Evolutionary conservation across 2,329 filamentous ascomycete species (phyloP).

Genomic region (Ascochyta fabae): DNA sequence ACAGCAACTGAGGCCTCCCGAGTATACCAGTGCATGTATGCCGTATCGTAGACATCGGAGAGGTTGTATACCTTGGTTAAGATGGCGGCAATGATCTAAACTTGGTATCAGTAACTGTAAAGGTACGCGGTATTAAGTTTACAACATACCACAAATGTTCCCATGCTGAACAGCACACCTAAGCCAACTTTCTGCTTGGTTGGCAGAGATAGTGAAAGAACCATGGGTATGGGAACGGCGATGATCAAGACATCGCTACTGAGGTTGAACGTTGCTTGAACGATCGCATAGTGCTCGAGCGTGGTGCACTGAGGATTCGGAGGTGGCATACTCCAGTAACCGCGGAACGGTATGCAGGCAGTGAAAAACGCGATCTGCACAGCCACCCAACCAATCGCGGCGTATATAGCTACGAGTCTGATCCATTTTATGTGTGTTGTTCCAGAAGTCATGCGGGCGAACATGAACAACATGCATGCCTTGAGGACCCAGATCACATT

Average conservation of each 20-base stretch:
- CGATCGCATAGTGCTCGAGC: slow-evolving; percentile 63
- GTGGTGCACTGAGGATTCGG: slow-evolving; percentile 63
- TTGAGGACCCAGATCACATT: slow-evolving; percentile 65
- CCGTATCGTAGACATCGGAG: slow-evolving; percentile 48
- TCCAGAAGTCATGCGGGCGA: slow-evolving; percentile 61
- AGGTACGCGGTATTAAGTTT: slow-evolving; percentile 3
- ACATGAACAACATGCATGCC: slow-evolving; percentile 64
- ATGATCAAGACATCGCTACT: slow-evolving; percentile 67
- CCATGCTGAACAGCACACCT: slow-evolving; percentile 58
- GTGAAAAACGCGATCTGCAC: slow-evolving; percentile 62
- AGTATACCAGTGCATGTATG: slow-evolving; percentile 59
- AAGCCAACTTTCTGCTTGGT: slow-evolving; percentile 62
- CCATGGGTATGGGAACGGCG: slow-evolving; percentile 61
- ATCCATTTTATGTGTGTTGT: slow-evolving; percentile 54
- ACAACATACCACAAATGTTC: slow-evolving; percentile 51
- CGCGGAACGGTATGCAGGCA: slow-evolving; percentile 60
- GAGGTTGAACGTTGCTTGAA: slow-evolving; percentile 66
- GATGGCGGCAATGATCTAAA: slow-evolving; percentile 47
- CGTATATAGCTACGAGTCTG: slow-evolving; percentile 58
- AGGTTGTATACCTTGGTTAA: slow-evolving; percentile 60
- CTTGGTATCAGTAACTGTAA: slow-evolving; percentile 10
- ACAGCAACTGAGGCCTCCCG: slow-evolving; percentile 61
- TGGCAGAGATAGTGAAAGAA: slow-evolving; percentile 59
- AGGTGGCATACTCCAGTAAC: slow-evolving; percentile 65
- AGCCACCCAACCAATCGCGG: slow-evolving; percentile 55